phyloP scores from a whole-genome alignment of 2,329 filamentous ascomycete genomes.

The Hirsutella thompsonii region DNA sequence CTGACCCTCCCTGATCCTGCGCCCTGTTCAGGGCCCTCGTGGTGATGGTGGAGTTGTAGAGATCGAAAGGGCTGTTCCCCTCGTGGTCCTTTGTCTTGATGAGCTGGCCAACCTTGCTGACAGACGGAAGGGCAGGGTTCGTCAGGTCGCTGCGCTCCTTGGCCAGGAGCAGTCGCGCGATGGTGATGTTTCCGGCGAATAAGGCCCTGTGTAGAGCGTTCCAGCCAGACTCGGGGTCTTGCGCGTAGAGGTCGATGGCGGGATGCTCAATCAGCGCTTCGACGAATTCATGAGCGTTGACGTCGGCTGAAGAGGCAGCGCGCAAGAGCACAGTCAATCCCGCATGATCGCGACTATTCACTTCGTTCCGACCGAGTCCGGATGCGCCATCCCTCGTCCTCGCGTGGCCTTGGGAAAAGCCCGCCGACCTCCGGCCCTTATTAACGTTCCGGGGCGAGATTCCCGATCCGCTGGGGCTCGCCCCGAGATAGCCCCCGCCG shows the following conservation, averaged over 20 bases:
- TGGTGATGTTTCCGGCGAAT: conserved; percentile 78
- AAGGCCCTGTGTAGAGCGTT: conserved; percentile 85
- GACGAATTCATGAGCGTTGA: conserved; percentile 62
- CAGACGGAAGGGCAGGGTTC: conserved; percentile 44
- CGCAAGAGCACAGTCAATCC: conserved; percentile 79
- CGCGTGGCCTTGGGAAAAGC: conserved; percentile 28
- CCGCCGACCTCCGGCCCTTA: conserved; percentile 42
- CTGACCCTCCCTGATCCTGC: conserved; percentile 32
- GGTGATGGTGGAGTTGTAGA: conserved; percentile 80
- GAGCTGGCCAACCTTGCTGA: conserved; percentile 55
- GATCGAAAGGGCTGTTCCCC: conserved; percentile 85
- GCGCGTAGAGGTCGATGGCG: conserved; percentile 69
- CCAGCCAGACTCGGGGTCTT: conserved; percentile 90
- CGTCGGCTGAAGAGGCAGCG: conserved; percentile 61
- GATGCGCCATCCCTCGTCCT: conserved; percentile 30
- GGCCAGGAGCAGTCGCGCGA: conserved; percentile 70
- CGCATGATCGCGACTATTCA: conserved; percentile 73
- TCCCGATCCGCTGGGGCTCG: conserved; percentile 26
- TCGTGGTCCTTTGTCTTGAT: conserved; percentile 95
- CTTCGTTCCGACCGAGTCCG: conserved; percentile 44
- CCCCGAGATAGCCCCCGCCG: conserved; percentile 17
- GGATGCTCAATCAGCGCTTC: conserved; percentile 70
- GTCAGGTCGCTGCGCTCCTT: conserved; percentile 57
- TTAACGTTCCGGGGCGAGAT: conserved; percentile 35
- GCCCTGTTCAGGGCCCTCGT: conserved; percentile 50